Percentiles rank a stretch among this genome's conserved stretches.
Conservation (phyloP, 2,329 filamentous ascomycete genomes). For the Bipolaris oryzae region DNA sequence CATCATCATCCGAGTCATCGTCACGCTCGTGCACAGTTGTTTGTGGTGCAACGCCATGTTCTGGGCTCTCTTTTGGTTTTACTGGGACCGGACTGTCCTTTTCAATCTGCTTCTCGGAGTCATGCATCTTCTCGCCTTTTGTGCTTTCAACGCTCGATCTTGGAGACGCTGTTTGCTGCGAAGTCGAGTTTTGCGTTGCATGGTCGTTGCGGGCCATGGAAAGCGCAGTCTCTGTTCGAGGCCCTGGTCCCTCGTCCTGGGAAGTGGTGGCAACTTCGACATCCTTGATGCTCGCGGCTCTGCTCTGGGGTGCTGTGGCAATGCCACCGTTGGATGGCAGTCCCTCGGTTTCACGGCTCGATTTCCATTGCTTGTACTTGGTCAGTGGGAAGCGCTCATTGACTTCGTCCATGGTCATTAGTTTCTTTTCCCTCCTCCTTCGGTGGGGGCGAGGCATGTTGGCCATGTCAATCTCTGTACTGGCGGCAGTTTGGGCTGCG, state of each 20-base stretch:
- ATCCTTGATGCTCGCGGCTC: slow-evolving; percentile 74
- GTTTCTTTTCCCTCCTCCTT: slow-evolving; percentile 90
- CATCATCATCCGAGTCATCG: slow-evolving; percentile 71
- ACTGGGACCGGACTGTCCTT: slow-evolving; percentile 25
- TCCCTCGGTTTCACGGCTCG: slow-evolving; percentile 79
- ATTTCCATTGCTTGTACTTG: slow-evolving; percentile 96
- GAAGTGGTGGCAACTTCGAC: slow-evolving; percentile 56
- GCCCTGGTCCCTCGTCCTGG: slow-evolving; percentile 41
- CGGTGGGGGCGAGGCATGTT: slow-evolving; percentile 85
- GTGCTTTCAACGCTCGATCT: slow-evolving; percentile 32
- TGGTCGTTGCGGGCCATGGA: slow-evolving; percentile 55
- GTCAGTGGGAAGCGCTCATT: slow-evolving; percentile 95
- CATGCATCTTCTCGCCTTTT: slow-evolving; percentile 26
- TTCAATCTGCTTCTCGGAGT: slow-evolving; percentile 26
- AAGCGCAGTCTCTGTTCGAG: slow-evolving; percentile 46
- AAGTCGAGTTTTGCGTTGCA: slow-evolving; percentile 47
- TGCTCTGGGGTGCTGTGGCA: slow-evolving; percentile 69
- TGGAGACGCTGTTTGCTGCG: slow-evolving; percentile 28
- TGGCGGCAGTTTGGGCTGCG: slow-evolving; percentile 74
- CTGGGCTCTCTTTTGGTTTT: slow-evolving; percentile 33
- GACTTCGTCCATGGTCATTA: slow-evolving; percentile 99
- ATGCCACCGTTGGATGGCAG: slow-evolving; percentile 85
- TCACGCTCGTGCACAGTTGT: slow-evolving; percentile 34
- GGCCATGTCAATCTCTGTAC: slow-evolving; percentile 82
- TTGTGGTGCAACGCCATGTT: slow-evolving; percentile 24